Evolutionary conservation across 768 basidiomycete species (phyloP).

Genomic region (Crassisporium funariophilum): DNA sequence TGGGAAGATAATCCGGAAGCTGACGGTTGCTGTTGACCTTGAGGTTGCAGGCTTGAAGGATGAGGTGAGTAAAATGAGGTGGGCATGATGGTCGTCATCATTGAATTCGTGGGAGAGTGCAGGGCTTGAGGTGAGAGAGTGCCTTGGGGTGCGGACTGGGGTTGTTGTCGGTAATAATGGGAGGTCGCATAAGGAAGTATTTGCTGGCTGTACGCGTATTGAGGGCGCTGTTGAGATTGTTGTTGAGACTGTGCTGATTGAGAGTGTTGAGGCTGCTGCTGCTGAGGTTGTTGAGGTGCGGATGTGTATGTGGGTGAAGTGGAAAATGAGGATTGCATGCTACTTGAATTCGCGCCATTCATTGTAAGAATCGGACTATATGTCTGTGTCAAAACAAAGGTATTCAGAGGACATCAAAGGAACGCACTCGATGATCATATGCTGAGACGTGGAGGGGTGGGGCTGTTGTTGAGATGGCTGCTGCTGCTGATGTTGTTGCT

Average conservation of each 20-base stretch:
- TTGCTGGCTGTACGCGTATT: conserved; percentile 14
- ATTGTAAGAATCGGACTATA: conserved; percentile 62
- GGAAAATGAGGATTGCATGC: conserved; percentile 47
- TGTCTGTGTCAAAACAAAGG: conserved; percentile 14
- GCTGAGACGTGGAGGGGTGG: conserved; percentile 32
- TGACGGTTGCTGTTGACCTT: conserved; percentile 11
- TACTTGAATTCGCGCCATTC: conserved; percentile 46
- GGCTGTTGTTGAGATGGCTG: conserved; percentile 28
- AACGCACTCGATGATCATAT: conserved; percentile 74
- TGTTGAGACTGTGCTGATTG: conserved; percentile 26
- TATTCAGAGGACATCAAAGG: conserved; percentile 7
- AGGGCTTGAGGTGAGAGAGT: conserved; percentile 74
- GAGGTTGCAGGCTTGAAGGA: conserved; percentile 16
- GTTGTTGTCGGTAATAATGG: conserved; percentile 35
- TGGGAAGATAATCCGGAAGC: conserved; percentile 11
- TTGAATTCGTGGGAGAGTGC: conserved; percentile 54
- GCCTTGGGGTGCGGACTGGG: conserved; percentile 47
- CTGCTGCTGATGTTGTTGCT: conserved; percentile 25
- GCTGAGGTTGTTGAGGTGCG: conserved; percentile 29
- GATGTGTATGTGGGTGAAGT: conserved; percentile 36
- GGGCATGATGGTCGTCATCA: conserved; percentile 39
- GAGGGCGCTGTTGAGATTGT: conserved; percentile 20
- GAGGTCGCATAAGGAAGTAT: conserved; percentile 18
- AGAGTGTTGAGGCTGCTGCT: conserved; percentile 32
- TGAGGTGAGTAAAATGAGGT: conserved; percentile 34